phyloP scores from a whole-genome alignment of 306 rosid genomes.

The Lithocarpus polystachyus region DNA sequence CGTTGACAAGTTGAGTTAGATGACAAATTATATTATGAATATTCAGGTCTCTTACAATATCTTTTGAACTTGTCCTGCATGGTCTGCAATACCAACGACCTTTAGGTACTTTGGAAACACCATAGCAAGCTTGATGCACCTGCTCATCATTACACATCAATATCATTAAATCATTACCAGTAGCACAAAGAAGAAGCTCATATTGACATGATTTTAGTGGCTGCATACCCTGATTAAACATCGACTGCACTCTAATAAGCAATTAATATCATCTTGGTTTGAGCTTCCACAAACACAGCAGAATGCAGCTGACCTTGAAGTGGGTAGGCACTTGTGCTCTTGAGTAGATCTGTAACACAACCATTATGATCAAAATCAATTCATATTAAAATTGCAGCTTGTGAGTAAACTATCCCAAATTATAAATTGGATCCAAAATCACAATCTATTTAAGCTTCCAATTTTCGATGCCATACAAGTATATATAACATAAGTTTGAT shows the following conservation, averaged over 20 bases:
- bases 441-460: neutral
- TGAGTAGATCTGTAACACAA: constrained; percentile 40
- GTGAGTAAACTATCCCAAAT: neutral
- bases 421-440: constrained; percentile 1
- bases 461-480: constrained; percentile 2
- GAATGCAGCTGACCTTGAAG: constrained; percentile 39
- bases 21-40: neutral
- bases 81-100: constrained; percentile 66
- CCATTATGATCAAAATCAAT: constrained; percentile 6
- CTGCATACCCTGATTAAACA: constrained; percentile 51
- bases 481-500: constrained; percentile 9
- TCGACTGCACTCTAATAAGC: constrained; percentile 48
- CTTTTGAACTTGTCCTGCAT: constrained; percentile 47
- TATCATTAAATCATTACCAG: constrained; percentile 2
- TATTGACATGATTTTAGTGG: constrained; percentile 18
- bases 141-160: constrained; percentile 27
- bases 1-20: neutral
- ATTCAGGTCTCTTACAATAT: constrained; percentile 38
- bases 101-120: constrained; percentile 53
- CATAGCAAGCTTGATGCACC: constrained; percentile 79
- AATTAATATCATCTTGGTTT: constrained; percentile 48
- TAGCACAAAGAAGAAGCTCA: constrained; percentile 15
- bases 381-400: neutral
- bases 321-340: constrained; percentile 27
- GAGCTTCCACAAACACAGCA: constrained; percentile 67